These are phyloP conservation scores for Saccharomycopsis amapae DNA, from an alignment of 805 yeast genomes.

Conservation along the genomic window DNA sequence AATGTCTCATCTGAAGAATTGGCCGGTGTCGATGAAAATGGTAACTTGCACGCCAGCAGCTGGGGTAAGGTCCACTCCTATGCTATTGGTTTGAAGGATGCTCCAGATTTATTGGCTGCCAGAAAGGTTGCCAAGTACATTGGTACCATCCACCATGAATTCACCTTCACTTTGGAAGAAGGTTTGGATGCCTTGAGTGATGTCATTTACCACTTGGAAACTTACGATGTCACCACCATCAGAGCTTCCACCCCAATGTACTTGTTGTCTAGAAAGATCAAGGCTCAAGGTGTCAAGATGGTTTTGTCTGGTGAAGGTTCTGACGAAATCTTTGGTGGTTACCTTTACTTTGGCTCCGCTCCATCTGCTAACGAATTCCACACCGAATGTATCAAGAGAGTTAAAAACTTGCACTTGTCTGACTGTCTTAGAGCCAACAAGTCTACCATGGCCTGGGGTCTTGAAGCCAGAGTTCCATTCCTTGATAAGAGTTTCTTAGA, in stretches of 20 bases:
- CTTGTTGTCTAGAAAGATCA: slow-evolving; percentile 88
- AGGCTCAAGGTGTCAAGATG: slow-evolving; percentile 99
- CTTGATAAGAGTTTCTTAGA: slow-evolving; percentile 90
- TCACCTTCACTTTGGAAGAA: slow-evolving; percentile 92
- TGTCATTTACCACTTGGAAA: slow-evolving; percentile 92
- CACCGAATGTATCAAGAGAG: slow-evolving; percentile 89
- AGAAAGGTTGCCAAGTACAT: slow-evolving; percentile 93
- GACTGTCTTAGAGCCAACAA: slow-evolving; percentile 99
- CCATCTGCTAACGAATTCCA: slow-evolving; percentile 93
- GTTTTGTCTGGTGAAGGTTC: slow-evolving; percentile 98
- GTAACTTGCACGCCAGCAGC: slow-evolving; percentile 62
- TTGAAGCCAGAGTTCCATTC: slow-evolving; percentile 99
- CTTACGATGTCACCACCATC: slow-evolving; percentile 97
- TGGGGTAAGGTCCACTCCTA: slow-evolving; percentile 88
- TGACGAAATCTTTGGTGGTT: slow-evolving; percentile 98
- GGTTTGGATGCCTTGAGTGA: slow-evolving; percentile 94
- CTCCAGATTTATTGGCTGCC: slow-evolving; percentile 97
- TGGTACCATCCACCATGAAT: slow-evolving; percentile 96
- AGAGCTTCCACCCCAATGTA: slow-evolving; percentile 99
- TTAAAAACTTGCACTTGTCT: slow-evolving; percentile 92
- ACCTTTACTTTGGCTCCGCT: slow-evolving; percentile 94
- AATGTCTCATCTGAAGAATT: slow-evolving; percentile 40
- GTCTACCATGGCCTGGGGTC: slow-evolving; percentile 99
- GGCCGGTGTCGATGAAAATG: slow-evolving; percentile 88
- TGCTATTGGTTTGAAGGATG: slow-evolving; percentile 95